Percentiles rank a stretch among this genome's conserved stretches.
phyloP scores from a whole-genome alignment of 352 stramenopile genomes.

The Phytophthora tubulina region DNA sequence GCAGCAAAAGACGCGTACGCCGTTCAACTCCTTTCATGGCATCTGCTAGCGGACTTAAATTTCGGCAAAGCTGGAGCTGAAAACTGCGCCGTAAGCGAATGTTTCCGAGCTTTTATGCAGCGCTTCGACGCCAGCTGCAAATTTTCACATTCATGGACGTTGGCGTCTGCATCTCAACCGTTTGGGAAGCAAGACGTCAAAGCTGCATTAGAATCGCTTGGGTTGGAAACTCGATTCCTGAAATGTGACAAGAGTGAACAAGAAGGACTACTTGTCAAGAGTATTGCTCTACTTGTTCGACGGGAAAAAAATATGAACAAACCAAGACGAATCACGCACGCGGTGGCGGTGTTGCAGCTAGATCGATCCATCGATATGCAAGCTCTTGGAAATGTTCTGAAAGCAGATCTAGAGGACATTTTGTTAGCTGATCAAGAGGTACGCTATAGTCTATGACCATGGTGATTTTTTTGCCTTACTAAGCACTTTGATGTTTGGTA shows the following conservation, averaged over 20 bases:
- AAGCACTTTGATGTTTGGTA: conserved; percentile 3
- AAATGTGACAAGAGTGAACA: conserved; percentile 30
- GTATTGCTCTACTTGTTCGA: conserved; percentile 59
- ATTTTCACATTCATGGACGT: conserved; percentile 14
- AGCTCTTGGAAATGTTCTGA: conserved; percentile 41
- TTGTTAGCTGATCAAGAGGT: conserved; percentile 63
- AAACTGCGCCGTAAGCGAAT: conserved; percentile 6
- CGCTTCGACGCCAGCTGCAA: conserved; percentile 16
- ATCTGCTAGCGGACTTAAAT: conserved; percentile 57
- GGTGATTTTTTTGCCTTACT: not conserved
- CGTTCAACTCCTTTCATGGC: conserved; percentile 52
- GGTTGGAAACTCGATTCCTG: conserved; percentile 40
- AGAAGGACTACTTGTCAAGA: conserved; percentile 66
- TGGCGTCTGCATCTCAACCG: conserved; percentile 17
- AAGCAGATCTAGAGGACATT: conserved; percentile 41
- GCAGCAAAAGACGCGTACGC: conserved; percentile 65
- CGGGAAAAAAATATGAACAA: conserved; percentile 8
- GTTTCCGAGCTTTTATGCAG: conserved; percentile 25
- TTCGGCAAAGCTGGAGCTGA: conserved; percentile 17
- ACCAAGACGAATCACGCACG: conserved; percentile 31
- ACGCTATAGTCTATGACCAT: conserved; percentile 11
- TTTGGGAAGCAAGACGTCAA: conserved; percentile 53
- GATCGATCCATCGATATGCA: conserved; percentile 66
- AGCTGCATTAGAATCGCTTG: conserved; percentile 37
- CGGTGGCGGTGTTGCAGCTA: conserved; percentile 60